Evolutionary conservation across 805 yeast genomes (phyloP).

Genomic region (Sugiyamaella floridensis): DNA sequence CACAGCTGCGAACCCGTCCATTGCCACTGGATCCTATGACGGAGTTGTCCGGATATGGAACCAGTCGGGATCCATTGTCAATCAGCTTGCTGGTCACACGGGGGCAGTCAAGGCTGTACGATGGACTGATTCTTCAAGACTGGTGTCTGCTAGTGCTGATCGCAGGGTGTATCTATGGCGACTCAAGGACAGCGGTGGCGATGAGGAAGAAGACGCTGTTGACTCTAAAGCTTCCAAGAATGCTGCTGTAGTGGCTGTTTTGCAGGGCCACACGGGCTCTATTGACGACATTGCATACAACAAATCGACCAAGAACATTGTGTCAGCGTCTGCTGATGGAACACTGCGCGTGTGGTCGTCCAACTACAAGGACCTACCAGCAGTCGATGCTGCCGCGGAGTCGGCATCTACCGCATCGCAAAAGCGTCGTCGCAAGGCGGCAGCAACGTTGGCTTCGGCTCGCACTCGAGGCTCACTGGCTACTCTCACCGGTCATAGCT

Average conservation of each 20-base stretch:
- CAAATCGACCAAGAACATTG: slow-evolving; percentile 47
- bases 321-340: slow-evolving; percentile 81
- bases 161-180: slow-evolving; percentile 87
- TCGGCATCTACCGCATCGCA: slow-evolving; percentile 67
- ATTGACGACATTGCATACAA: slow-evolving; percentile 71
- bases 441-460: slow-evolving; percentile 58
- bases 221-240: slow-evolving; percentile 38
- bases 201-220: slow-evolving; percentile 34
- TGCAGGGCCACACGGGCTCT: slow-evolving; percentile 86
- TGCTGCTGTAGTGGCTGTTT: slow-evolving; percentile 63
- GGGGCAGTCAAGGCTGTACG: slow-evolving; percentile 79
- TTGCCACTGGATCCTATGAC: slow-evolving; percentile 87
- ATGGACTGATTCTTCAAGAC: slow-evolving; percentile 67
- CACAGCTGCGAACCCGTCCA: slow-evolving; percentile 40
- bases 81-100: slow-evolving; percentile 80
- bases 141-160: slow-evolving; percentile 84
- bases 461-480: slow-evolving; percentile 79
- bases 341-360: slow-evolving; percentile 86
- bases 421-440: slow-evolving; percentile 78
- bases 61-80: slow-evolving; percentile 67
- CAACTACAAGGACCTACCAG: slow-evolving; percentile 72
- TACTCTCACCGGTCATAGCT: slow-evolving; percentile 70
- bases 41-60: slow-evolving; percentile 91
- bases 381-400: slow-evolving; percentile 38
- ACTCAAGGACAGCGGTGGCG: slow-evolving; percentile 37